Evolutionary conservation across 2,329 filamentous ascomycete species (phyloP), one percentile per base, ranked within the genome.

Genomic region (Epichloe gansuensis): DNA sequence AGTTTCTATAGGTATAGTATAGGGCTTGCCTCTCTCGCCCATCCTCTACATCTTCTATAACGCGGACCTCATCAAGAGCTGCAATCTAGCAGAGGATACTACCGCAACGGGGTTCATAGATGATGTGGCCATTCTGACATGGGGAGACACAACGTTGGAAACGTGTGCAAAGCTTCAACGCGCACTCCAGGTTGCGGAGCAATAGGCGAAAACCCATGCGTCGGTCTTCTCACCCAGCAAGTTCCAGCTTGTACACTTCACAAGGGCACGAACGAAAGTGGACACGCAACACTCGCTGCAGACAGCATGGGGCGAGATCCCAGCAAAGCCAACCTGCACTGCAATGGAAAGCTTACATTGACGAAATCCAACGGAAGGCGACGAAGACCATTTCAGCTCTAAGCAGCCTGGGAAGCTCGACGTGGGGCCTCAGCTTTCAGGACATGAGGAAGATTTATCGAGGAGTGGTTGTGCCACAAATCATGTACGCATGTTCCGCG

Each of bases 21-120:
- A 63, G 51, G 58, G 58, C 11, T 63, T 57, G 1, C 56, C 54
- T 9, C 27, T 62, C 1, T 63, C 57, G 1, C 61, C 56, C 5
- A 61, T 64, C 25, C 58, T 62, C 27, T 64, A 58, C 49, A 55
- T 63, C 11, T 55, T 64, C 50, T 64, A 61, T 35, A 62, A 63
- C 34, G 55, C 56, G 27, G 57, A 62, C 42, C 53, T 64, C 0
- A 51, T 63, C 8, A 56, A 62, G 41, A 44, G 17, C 9, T 53
- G 46, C 35, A 57, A 55, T 46, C 43, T 40, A 5, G 15, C 49
- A 39, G 51, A 52, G 17, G 15, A 41, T 8, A 57, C 47, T 21
- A 51, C 47, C 44, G 54, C 52, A 17, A 51, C 53, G 3, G 49
- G 53, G 5, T 57, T 51, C 34, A 59, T 56, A 42, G 50, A 52